phyloP scores from a whole-genome alignment of 306 rosid species.

The Pueraria montana region DNA sequence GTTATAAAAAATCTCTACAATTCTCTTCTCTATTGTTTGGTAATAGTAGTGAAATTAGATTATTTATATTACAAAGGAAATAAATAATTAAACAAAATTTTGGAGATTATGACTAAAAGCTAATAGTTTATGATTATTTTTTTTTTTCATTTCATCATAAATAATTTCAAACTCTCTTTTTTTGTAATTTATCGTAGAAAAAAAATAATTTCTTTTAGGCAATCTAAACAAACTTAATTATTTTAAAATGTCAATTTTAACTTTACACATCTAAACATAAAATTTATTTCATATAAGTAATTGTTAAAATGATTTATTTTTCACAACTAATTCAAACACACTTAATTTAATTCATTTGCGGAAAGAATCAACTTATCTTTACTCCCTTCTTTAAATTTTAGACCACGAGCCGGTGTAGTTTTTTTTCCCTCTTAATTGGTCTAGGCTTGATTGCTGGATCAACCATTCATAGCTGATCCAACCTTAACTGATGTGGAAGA shows the following conservation, averaged over 20 bases:
- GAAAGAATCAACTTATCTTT: too few species aligned
- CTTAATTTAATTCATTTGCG: too few species aligned
- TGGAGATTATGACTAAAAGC: neutral
- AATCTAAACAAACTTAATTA: neutral
- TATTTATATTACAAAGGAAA: neutral
- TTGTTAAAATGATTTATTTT: neutral
- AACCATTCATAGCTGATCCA: neutral
- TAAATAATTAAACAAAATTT: neutral
- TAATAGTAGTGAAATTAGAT: neutral
- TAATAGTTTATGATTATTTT: neutral
- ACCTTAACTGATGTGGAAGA: too few species aligned
- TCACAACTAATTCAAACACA: neutral
- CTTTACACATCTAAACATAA: neutral
- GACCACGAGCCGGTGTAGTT: too few species aligned
- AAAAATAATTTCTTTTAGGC: neutral
- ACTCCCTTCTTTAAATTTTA: too few species aligned
- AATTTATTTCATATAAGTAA: neutral
- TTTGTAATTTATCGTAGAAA: neutral
- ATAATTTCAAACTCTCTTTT: neutral
- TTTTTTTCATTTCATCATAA: neutral
- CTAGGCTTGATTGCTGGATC: constrained; percentile 11
- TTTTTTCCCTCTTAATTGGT: too few species aligned
- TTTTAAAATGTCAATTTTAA: neutral
- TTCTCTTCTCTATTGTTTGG: neutral
- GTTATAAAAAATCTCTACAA: neutral